phyloP scores from a whole-genome alignment of 108 stramenopile genomes.

The Poteriospumella lacustris region DNA sequence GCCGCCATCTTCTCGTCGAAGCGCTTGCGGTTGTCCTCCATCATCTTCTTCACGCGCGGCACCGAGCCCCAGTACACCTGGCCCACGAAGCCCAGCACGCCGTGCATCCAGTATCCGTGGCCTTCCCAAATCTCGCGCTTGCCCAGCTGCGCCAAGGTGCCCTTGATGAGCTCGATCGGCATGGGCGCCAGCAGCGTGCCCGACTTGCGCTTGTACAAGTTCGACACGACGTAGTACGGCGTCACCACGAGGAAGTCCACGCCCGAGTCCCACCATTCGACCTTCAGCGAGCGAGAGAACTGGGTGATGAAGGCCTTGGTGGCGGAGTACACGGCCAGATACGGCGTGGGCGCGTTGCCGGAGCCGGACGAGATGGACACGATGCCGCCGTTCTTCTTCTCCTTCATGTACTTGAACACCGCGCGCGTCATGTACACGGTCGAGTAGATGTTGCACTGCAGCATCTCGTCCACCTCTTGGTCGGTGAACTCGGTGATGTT shows the following conservation, averaged over 20 bases:
- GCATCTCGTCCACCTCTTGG: not conserved
- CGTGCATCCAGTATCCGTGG: slow-evolving; percentile 13
- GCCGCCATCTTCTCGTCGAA: too few relatives aligned
- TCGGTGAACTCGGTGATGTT: not conserved
- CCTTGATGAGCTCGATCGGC: slow-evolving; percentile 12
- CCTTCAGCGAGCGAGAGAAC: slow-evolving; percentile 14
- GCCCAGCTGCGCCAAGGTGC: slow-evolving; percentile 21
- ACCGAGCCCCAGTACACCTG: not conserved
- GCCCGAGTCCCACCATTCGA: slow-evolving; percentile 14
- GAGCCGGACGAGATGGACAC: slow-evolving; percentile 14
- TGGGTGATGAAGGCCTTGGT: slow-evolving; percentile 32
- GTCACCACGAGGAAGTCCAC: slow-evolving; percentile 22
- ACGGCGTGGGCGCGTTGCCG: slow-evolving; percentile 22
- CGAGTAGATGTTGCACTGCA: slow-evolving; percentile 19
- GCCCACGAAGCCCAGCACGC: not conserved
- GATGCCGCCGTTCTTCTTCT: not conserved
- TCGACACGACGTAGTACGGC: slow-evolving; percentile 24
- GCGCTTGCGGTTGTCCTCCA: not conserved
- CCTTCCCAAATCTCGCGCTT: slow-evolving; percentile 10
- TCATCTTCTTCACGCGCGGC: not conserved
- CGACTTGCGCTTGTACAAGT: not conserved
- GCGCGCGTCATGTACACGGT: slow-evolving; percentile 24
- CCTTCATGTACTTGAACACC: slow-evolving; percentile 22
- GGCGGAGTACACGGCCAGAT: slow-evolving; percentile 14
- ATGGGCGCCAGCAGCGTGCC: slow-evolving; percentile 21